phyloP scores from a whole-genome alignment of 2,329 filamentous ascomycete species.

The Aspergillus eucalypticola region DNA sequence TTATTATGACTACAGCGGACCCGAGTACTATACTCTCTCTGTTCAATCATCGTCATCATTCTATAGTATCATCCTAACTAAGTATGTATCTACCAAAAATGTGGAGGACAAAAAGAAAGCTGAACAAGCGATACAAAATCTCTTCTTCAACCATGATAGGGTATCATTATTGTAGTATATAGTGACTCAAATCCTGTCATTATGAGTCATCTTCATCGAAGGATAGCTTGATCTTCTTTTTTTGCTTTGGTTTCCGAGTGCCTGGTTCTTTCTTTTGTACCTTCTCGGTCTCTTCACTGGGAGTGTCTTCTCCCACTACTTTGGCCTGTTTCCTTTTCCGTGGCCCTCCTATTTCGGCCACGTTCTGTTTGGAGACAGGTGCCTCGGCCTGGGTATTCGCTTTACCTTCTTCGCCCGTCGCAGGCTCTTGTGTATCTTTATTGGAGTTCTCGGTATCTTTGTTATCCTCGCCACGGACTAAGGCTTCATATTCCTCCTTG shows the following conservation, averaged over 20 bases:
- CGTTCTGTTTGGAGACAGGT: conserved; percentile 34
- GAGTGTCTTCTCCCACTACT: conserved; percentile 40
- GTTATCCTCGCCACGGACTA: conserved; percentile 32
- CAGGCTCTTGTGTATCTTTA: conserved; percentile 11
- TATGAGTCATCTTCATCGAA: conserved; percentile 35
- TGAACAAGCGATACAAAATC: neutral
- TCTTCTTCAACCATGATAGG: neutral
- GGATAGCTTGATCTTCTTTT: conserved; percentile 49
- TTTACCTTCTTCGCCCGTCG: conserved; percentile 17
- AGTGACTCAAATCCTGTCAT: conserved; percentile 8
- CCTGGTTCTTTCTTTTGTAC: conserved; percentile 23
- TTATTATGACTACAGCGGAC: neutral
- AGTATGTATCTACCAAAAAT: neutral
- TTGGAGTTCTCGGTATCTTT: conserved; percentile 13
- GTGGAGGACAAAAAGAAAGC: neutral
- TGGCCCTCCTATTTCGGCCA: conserved; percentile 43
- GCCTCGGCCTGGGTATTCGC: conserved; percentile 17
- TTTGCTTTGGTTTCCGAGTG: conserved; percentile 39
- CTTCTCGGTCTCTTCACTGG: conserved; percentile 23
- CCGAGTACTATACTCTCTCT: neutral
- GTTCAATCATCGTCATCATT: neutral
- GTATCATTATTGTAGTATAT: neutral
- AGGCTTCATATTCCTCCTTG: conserved; percentile 45
- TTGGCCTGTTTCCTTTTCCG: conserved; percentile 47
- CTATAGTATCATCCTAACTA: neutral